Evolutionary conservation across 129 eudicot genomes (phyloP).

Genomic region (sunflower (Helianthus annuus)): HanXRQr2.0-SUNRISE NC_035434.2:142729193-142729692

Average conservation of each 20-base stretch:
- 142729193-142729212: slow-evolving; percentile 35
- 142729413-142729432: slow-evolving; percentile 48
- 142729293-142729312: slow-evolving; percentile 44
- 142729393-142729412: slow-evolving; percentile 70
- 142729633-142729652: slow-evolving; percentile 51
- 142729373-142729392: slow-evolving; percentile 92
- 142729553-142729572: slow-evolving; percentile 14
- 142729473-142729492: slow-evolving; percentile 52
- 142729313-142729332: slow-evolving; percentile 47
- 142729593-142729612: slow-evolving; percentile 88
- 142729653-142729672: slow-evolving; percentile 86
- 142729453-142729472: slow-evolving; percentile 44
- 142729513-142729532: slow-evolving; percentile 58
- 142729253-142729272: slow-evolving; percentile 82
- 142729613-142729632: slow-evolving; percentile 63
- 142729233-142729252: slow-evolving; percentile 67
- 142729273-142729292: slow-evolving; percentile 52
- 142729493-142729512: slow-evolving; percentile 55
- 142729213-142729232: slow-evolving; percentile 58
- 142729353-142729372: slow-evolving; percentile 94
- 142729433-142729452: slow-evolving; percentile 53
- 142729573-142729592: slow-evolving; percentile 55
- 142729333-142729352: slow-evolving; percentile 40
- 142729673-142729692: slow-evolving; percentile 77
- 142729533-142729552: slow-evolving; percentile 46